A percentile compares a stretch with the other conserved stretches of the same genome.
Conservation (phyloP, 108 stramenopile genomes). For the Cylindrotheca fusiformis region DNA sequence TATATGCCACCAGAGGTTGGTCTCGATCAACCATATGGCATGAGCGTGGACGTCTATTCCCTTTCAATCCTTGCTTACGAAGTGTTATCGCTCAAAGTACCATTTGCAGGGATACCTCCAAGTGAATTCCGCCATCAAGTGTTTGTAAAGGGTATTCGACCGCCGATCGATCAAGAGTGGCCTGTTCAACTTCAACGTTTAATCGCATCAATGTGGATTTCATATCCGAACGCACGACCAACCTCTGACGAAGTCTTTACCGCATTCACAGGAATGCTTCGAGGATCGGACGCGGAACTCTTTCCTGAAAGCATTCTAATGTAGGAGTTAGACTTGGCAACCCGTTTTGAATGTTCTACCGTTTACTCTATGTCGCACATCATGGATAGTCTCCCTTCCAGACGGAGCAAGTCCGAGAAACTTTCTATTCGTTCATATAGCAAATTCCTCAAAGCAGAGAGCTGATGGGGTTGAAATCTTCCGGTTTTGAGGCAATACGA, state of each 20-base stretch:
- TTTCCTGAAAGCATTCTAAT: slow-evolving; percentile 9
- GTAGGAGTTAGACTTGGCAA: neutral
- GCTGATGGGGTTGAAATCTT: slow-evolving; percentile 19
- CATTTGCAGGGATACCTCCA: slow-evolving; percentile 16
- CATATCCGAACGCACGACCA: slow-evolving; percentile 10
- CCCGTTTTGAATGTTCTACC: neutral
- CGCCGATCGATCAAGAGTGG: slow-evolving; percentile 10
- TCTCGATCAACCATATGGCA: slow-evolving; percentile 20
- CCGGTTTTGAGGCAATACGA: slow-evolving; percentile 33
- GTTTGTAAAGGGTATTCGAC: slow-evolving; percentile 5
- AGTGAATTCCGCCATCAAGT: slow-evolving; percentile 8
- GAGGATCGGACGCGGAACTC: slow-evolving; percentile 16
- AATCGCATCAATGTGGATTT: slow-evolving; percentile 13
- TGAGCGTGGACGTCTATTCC: slow-evolving; percentile 51
- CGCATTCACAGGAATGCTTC: slow-evolving; percentile 7
- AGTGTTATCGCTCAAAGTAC: slow-evolving; percentile 21
- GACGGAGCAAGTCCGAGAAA: slow-evolving; percentile 49
- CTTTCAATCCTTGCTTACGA: slow-evolving; percentile 44
- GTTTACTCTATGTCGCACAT: slow-evolving; percentile 32
- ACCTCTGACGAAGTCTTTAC: slow-evolving; percentile 1
- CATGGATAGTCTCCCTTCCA: slow-evolving; percentile 55
- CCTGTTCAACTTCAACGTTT: slow-evolving; percentile 3
- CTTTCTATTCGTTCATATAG: slow-evolving; percentile 49
- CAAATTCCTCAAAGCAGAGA: slow-evolving; percentile 45
- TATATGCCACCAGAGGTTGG: slow-evolving; percentile 46